Base-by-base conservation (phyloP, 2,329 filamentous ascomycete species). In the Annulohypoxylon truncatum region DNA sequence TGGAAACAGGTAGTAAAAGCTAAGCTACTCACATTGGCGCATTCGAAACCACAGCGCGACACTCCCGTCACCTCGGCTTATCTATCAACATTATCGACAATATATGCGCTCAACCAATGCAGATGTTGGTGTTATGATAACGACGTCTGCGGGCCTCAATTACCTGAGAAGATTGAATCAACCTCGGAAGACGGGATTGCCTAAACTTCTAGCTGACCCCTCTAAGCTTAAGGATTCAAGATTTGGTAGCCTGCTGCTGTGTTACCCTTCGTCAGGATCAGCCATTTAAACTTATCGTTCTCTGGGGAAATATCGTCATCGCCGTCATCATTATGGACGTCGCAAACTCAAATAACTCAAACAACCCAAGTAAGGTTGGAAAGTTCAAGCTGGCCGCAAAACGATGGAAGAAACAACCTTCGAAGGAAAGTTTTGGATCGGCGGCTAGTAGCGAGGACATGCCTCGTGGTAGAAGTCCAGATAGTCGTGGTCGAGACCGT, bases 331-430 rank as follows among this genome's bases (percentile, higher is more conserved):
- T 48, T 28, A 75, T 75, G 74, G 74, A 76, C 57, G 69, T 60
- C 58, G 66, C 63, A 33, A 66, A 71, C 61, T 58, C 66, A 35
- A 64, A 67, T 55, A 67, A 47, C 60, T 60, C 58, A 64, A 44
- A 46, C 42, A 67, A 54, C 20, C 28, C 58, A 48, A 72, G 64
- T 57, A 72, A 64, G 61, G 67, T 72, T 53, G 70, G 58, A 38
- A 76, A 75, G 58, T 64, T 89, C 28, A 79, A 81, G 35, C 81
- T 88, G 57, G 77, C 79, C 26, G 79, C 80, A 50, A 82, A 84
- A 48, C 81, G 83, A 50, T 83, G 80, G 76, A 84, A 81, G 75
- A 80, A 83, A 58, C 77, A 80, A 53, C 75, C 75, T 48, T 81
- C 82, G 68, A 77, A 77, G 71, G 82, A 77, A 54, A 77, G 75